A percentile compares a stretch with the other conserved stretches of the same genome.
Evolutionary conservation across 2,329 filamentous ascomycete species (phyloP).

Genomic region (Alternaria novae-zelandiae): DNA sequence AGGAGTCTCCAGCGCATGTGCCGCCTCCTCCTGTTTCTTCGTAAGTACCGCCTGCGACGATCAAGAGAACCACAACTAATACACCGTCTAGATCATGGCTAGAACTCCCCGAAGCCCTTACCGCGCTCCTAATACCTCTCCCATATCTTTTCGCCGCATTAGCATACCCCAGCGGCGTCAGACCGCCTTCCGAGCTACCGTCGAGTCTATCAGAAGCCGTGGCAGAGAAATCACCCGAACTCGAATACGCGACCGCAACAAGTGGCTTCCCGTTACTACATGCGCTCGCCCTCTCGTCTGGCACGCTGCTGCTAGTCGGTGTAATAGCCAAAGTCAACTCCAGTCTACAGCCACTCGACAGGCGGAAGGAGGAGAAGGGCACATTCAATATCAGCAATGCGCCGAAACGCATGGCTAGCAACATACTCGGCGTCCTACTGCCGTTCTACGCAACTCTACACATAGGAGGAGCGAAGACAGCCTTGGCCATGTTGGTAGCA

Average conservation of each 20-base stretch:
- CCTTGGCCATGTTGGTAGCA: slow-evolving; percentile 58
- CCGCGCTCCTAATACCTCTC: slow-evolving; percentile 58
- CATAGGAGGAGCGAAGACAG: slow-evolving; percentile 61
- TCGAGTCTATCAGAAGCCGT: slow-evolving; percentile 33
- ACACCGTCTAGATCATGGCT: slow-evolving; percentile 37
- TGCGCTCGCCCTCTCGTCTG: slow-evolving; percentile 55
- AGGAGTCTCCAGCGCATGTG: slow-evolving; percentile 32
- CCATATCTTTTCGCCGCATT: slow-evolving; percentile 57
- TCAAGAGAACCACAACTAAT: slow-evolving; percentile 1
- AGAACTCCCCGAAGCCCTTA: slow-evolving; percentile 55
- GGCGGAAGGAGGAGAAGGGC: slow-evolving; percentile 40
- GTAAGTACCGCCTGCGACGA: slow-evolving; percentile 20
- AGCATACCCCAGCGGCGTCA: slow-evolving; percentile 47
- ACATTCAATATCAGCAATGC: slow-evolving; percentile 13
- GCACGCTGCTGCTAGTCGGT: slow-evolving; percentile 54
- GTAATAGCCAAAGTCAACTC: slow-evolving; percentile 46
- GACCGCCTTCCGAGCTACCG: slow-evolving; percentile 22
- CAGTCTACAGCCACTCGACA: slow-evolving; percentile 40
- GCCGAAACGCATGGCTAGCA: slow-evolving; percentile 37
- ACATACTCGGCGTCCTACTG: slow-evolving; percentile 53
- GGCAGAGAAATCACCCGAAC: slow-evolving; percentile 17
- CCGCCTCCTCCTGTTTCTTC: slow-evolving; percentile 19
- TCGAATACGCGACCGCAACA: slow-evolving; percentile 11
- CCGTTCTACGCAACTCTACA: slow-evolving; percentile 64
- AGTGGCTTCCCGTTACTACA: slow-evolving; percentile 47